phyloP scores from a whole-genome alignment of 129 eudicot genomes.

The Erigeron canadensis region DNA sequence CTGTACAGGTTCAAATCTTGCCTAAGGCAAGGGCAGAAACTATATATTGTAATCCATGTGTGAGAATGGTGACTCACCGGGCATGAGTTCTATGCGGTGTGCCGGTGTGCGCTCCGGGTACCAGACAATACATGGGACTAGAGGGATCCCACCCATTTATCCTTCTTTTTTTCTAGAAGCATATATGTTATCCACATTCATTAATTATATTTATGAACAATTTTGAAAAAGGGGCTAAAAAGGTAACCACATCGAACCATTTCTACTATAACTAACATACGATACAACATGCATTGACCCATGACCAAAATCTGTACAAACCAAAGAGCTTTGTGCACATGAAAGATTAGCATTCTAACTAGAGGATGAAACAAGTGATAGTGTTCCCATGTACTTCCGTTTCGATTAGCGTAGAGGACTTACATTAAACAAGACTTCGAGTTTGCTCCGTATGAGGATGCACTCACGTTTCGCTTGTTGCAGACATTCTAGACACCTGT shows the following conservation, averaged over 20 bases:
- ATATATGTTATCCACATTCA: too few relatives aligned
- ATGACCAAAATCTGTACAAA: neutral
- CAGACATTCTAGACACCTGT: slow-evolving; percentile 61
- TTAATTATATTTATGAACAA: neutral
- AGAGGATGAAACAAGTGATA: neutral
- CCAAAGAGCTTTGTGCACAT: neutral
- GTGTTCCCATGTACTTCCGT: neutral
- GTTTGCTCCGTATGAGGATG: slow-evolving; percentile 57
- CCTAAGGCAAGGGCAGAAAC: too few relatives aligned
- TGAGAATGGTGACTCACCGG: too few relatives aligned
- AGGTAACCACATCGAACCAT: neutral
- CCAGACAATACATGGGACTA: too few relatives aligned
- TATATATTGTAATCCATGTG: too few relatives aligned
- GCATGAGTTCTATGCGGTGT: too few relatives aligned
- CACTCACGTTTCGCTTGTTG: slow-evolving; percentile 63
- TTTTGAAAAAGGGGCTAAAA: neutral
- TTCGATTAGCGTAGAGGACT: slow-evolving; percentile 20
- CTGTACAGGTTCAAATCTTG: too few relatives aligned
- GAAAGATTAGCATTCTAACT: neutral
- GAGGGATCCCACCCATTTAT: too few relatives aligned
- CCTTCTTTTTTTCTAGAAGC: too few relatives aligned
- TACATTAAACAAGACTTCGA: slow-evolving; percentile 63
- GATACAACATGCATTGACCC: neutral
- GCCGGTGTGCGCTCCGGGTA: too few relatives aligned
- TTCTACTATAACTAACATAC: neutral